Percentiles rank a stretch among this genome's conserved stretches.
Conservation (phyloP, 495 filamentous ascomycete species). For the Xylaria venustula region DNA sequence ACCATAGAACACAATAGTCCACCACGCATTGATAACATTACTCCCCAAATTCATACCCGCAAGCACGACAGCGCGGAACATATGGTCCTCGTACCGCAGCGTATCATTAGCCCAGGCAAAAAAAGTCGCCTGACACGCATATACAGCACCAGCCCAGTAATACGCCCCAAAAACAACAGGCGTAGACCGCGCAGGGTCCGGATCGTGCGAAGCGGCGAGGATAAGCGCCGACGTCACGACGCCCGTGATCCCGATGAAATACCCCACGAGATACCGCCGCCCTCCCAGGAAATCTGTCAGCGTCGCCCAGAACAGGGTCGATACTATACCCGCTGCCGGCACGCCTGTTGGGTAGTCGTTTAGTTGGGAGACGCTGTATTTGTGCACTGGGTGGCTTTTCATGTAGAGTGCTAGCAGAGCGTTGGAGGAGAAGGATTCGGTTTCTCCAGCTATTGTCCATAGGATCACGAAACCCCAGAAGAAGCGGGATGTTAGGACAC, state of each 20-base stretch:
- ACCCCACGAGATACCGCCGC: conserved; percentile 50
- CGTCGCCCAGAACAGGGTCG: conserved; percentile 54
- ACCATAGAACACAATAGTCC: conserved; percentile 64
- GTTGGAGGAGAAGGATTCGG: conserved; percentile 52
- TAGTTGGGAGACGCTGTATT: conserved; percentile 44
- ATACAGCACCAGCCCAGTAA: conserved; percentile 54
- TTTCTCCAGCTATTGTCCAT: conserved; percentile 50
- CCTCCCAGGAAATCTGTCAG: conserved; percentile 53
- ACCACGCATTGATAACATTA: conserved; percentile 59
- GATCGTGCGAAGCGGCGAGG: conserved; percentile 40
- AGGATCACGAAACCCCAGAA: conserved; percentile 52
- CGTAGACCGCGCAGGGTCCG: conserved; percentile 28
- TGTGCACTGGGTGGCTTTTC: conserved; percentile 34
- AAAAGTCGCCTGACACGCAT: conserved; percentile 59
- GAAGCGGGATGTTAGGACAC: conserved; percentile 42
- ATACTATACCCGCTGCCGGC: conserved; percentile 48
- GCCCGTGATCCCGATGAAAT: conserved; percentile 52
- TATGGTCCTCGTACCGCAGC: conserved; percentile 44
- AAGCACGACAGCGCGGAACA: conserved; percentile 47
- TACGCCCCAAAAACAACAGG: conserved; percentile 48
- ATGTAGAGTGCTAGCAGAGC: conserved; percentile 45
- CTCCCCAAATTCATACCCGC: conserved; percentile 58
- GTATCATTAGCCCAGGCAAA: conserved; percentile 64
- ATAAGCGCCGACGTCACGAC: conserved; percentile 49
- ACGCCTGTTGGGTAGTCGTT: conserved; percentile 52